These are phyloP conservation scores for Aspergillus sergii DNA, from an alignment of 2,329 filamentous ascomycete species.

Conservation along the genomic window DNA sequence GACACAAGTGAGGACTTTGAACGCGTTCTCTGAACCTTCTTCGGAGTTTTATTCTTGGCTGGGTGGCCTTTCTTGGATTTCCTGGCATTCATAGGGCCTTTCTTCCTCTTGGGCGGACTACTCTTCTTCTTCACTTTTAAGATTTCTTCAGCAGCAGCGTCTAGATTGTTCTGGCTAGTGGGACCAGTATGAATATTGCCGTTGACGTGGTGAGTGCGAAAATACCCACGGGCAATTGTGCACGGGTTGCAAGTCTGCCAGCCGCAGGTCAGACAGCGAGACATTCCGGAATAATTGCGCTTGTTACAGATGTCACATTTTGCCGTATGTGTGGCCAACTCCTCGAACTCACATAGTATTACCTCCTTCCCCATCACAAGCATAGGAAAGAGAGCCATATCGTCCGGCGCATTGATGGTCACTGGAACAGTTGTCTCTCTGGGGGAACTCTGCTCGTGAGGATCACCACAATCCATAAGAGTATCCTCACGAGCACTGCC, in stretches of 20 bases:
- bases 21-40: neutral
- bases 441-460: neutral
- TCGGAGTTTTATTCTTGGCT: neutral
- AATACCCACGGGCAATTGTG: constrained; percentile 17
- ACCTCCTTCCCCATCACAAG: neutral
- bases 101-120: neutral
- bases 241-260: constrained; percentile 42
- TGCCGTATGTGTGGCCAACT: constrained; percentile 35
- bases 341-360: constrained; percentile 24
- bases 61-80: neutral
- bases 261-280: constrained; percentile 36
- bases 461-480: no score
- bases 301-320: constrained; percentile 42
- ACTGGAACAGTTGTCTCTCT: neutral
- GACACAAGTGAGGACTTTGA: neutral
- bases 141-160: neutral
- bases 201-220: constrained; percentile 14
- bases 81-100: neutral
- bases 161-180: neutral
- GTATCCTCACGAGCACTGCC: neutral
- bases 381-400: neutral
- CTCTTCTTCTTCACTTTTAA: neutral
- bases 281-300: constrained; percentile 36
- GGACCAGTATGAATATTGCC: constrained; percentile 12
- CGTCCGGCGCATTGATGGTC: neutral